Conservation (phyloP, 352 stramenopile species). For the Phytophthora palmivora region DNA sequence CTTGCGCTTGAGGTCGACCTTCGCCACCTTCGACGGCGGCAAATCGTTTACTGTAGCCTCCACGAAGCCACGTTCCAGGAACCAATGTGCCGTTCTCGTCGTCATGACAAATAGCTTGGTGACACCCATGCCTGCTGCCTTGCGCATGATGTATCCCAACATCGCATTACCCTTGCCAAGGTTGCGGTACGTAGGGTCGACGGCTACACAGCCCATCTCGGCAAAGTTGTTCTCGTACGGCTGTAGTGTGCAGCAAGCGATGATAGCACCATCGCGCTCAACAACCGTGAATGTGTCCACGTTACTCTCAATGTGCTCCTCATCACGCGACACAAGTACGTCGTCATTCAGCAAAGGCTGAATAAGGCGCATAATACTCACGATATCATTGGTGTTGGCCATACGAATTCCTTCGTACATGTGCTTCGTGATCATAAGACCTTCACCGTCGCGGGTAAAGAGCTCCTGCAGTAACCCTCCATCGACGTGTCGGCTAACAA, state of each 20-base stretch:
- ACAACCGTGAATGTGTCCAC: conserved; percentile 90
- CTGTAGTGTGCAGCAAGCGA: conserved; percentile 89
- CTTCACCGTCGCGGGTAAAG: conserved; percentile 97
- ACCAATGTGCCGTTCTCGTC: conserved; percentile 98
- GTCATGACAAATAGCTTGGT: conserved; percentile 97
- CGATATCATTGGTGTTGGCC: conserved; percentile 93
- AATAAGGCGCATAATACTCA: conserved; percentile 89
- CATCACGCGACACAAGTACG: conserved; percentile 86
- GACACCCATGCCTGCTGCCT: conserved; percentile 84
- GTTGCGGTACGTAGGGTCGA: conserved; percentile 89
- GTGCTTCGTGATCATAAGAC: conserved; percentile 97
- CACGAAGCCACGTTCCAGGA: conserved; percentile 96
- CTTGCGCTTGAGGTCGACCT: conserved; percentile 84
- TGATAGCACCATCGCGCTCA: conserved; percentile 89
- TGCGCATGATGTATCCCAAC: conserved; percentile 92
- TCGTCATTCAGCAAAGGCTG: conserved; percentile 89
- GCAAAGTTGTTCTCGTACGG: conserved; percentile 91
- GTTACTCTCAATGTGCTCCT: conserved; percentile 91
- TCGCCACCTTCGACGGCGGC: conserved; percentile 78
- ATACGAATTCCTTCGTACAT: conserved; percentile 96
- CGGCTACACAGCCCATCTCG: conserved; percentile 91
- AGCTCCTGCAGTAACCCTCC: conserved; percentile 96
- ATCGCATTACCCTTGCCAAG: conserved; percentile 90
- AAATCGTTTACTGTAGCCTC: conserved; percentile 90
- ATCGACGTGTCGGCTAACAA: conserved; percentile 88